Evolutionary conservation across 306 rosid species (phyloP).

Genomic region (Lathyrus sativus): DNA sequence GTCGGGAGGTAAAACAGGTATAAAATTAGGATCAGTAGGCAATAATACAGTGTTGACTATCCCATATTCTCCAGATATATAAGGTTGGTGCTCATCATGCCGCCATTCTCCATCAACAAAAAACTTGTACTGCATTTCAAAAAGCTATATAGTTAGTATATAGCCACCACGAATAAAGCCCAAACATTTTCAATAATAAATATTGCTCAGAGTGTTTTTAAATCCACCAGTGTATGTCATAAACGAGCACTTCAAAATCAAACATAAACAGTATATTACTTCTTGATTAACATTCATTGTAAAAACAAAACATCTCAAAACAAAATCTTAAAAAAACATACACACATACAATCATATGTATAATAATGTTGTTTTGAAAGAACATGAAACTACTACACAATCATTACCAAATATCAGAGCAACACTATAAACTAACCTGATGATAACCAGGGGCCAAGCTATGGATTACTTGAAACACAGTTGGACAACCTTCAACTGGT

Average conservation of each 20-base stretch:
- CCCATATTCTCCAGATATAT: constrained; percentile 72
- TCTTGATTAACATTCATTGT: constrained; percentile 13
- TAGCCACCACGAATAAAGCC: constrained; percentile 29
- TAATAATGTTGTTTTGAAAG: constrained; percentile 20
- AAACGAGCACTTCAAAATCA: constrained; percentile 12
- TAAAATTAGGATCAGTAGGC: constrained; percentile 69
- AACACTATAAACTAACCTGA: constrained; percentile 65
- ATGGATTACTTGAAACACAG: constrained; percentile 88
- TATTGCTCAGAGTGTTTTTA: constrained; percentile 9
- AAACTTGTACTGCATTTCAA: constrained; percentile 85
- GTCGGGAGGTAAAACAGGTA: constrained; percentile 58
- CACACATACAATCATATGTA: background rate
- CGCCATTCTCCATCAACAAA: constrained; percentile 98
- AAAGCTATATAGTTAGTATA: constrained; percentile 37
- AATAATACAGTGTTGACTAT: constrained; percentile 74
- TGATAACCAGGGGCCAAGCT: constrained; percentile 84
- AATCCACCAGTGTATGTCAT: constrained; percentile 1
- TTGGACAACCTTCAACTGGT: constrained; percentile 88
- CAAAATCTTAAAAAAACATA: constrained; percentile 11
- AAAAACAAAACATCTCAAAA: constrained; percentile 7
- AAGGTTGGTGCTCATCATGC: constrained; percentile 83
- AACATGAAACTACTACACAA: constrained; percentile 5
- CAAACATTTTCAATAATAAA: constrained; percentile 18
- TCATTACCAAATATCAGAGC: constrained; percentile 19
- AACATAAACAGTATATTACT: constrained; percentile 1